phyloP scores from a whole-genome alignment of 352 stramenopile genomes.

The Peronospora destructor region DNA sequence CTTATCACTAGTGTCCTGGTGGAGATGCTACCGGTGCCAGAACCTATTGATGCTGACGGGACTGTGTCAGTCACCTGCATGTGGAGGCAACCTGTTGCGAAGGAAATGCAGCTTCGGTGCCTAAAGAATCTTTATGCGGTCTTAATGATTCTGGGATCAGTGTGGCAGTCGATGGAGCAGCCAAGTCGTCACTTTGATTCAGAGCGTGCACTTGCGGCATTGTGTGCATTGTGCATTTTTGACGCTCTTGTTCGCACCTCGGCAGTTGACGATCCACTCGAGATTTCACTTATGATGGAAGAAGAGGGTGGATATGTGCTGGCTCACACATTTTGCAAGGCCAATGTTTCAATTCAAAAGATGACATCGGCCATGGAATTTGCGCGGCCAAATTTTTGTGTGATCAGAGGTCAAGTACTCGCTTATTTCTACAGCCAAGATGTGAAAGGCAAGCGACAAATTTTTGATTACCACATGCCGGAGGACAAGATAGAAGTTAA shows the following conservation, averaged over 20 bases:
- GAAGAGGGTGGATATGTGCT: constrained; percentile 76
- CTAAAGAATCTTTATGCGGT: constrained; percentile 69
- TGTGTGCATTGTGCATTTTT: constrained; percentile 77
- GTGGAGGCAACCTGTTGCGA: constrained; percentile 62
- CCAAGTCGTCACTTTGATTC: constrained; percentile 84
- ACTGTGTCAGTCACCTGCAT: constrained; percentile 36
- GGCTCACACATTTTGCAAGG: constrained; percentile 79
- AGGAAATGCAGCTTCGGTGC: constrained; percentile 78
- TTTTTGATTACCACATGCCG: constrained; percentile 87
- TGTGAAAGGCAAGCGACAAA: constrained; percentile 40
- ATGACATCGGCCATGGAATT: constrained; percentile 82
- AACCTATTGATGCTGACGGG: constrained; percentile 22
- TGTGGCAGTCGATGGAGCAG: constrained; percentile 87
- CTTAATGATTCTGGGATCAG: constrained; percentile 71
- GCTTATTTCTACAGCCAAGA: constrained; percentile 77
- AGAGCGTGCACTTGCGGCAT: constrained; percentile 65
- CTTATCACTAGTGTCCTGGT: constrained; percentile 76
- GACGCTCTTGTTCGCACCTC: constrained; percentile 76
- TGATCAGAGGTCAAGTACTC: constrained; percentile 65
- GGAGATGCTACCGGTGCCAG: constrained; percentile 75
- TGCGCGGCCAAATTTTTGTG: constrained; percentile 62
- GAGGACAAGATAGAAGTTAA: constrained; percentile 86
- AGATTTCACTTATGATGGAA: constrained; percentile 78
- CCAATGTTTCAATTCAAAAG: constrained; percentile 73
- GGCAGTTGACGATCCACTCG: constrained; percentile 62